Percentiles rank a stretch among this genome's conserved stretches.
phyloP scores from a whole-genome alignment of 306 rosid genomes.

The Potentilla sterilis region DNA sequence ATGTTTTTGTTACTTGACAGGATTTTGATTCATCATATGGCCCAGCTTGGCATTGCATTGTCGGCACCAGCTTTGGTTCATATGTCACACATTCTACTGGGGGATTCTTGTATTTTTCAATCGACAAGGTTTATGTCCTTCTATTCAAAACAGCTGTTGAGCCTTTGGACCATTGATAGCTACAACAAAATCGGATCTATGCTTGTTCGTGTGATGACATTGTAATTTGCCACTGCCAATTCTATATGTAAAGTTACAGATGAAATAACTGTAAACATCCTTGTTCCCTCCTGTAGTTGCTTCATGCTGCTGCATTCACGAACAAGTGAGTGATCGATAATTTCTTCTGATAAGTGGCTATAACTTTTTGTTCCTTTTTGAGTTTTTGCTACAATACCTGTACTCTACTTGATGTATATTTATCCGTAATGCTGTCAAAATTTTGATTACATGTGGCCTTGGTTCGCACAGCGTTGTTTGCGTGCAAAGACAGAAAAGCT shows the following conservation, averaged over 20 bases:
- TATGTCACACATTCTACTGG: constrained; percentile 89
- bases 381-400: background rate
- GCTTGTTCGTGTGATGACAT: constrained; percentile 26
- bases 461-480: background rate
- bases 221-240: constrained; percentile 17
- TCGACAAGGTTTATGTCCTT: constrained; percentile 90
- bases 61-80: constrained; percentile 95
- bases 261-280: constrained; percentile 16
- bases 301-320: constrained; percentile 22
- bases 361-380: background rate
- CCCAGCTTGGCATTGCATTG: constrained; percentile 99
- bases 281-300: constrained; percentile 28
- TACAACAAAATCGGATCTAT: constrained; percentile 13
- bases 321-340: background rate
- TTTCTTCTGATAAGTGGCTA: background rate
- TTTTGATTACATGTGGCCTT: background rate
- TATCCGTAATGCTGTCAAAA: background rate
- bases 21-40: constrained; percentile 86
- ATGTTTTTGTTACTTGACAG: constrained; percentile 37
- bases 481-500: constrained; percentile 4
- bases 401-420: too few relatives aligned
- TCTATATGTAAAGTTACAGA: constrained; percentile 29
- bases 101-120: constrained; percentile 87
- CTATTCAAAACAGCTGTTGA: constrained; percentile 94
- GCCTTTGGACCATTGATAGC: constrained; percentile 58